Base-by-base conservation (phyloP, 1,284 basidiomycete genomes). In the Trichosporon sp. region DNA sequence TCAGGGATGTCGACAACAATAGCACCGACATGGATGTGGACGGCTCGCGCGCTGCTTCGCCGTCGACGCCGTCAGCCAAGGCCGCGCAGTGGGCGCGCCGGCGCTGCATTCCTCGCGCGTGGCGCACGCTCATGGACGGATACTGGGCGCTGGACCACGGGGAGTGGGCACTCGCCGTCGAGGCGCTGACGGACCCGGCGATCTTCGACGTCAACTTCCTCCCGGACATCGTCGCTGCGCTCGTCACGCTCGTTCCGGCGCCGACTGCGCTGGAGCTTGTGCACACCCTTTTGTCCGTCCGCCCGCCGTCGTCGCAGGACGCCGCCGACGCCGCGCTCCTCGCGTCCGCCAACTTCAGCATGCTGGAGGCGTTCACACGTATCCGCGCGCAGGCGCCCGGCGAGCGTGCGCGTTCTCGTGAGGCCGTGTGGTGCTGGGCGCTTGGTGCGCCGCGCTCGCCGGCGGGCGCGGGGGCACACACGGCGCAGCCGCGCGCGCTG, bases 111-210 rank as follows among this genome's bases (percentile, higher is more conserved):
- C 75, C 78, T 4, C 70, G 67, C 27, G 74, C 73, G 0, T 82
- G 81, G 81, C 75, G 68, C 23, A 72, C 73, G 53, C 78, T 78
- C 66, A 79, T 81, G 63, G 74, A 77, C 69, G 80, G 80, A 1
- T 82, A 82, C 70, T 81, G 80, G 79, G 67, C 67, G 5, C 71
- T 82, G 31, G 81, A 82, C 70, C 73, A 80, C 65, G 76, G 73
- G 3, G 25, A 69, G 12, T 82, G 75, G 74, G 75, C 77, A 58
- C 74, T 75, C 25, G 75, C 75, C 65, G 60, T 68, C 27, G 67
- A 62, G 12, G 62, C 62, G 38, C 73, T 82, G 9, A 75, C 75
- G 2, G 75, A 81, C 67, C 80, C 81, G 2, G 68, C 72, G 15
- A 77, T 82, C 60, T 74, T 75, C 21, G 74, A 74, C 12, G 68